phyloP scores from a whole-genome alignment of 257 asterid species.

The Capsicum rhomboideum region DNA sequence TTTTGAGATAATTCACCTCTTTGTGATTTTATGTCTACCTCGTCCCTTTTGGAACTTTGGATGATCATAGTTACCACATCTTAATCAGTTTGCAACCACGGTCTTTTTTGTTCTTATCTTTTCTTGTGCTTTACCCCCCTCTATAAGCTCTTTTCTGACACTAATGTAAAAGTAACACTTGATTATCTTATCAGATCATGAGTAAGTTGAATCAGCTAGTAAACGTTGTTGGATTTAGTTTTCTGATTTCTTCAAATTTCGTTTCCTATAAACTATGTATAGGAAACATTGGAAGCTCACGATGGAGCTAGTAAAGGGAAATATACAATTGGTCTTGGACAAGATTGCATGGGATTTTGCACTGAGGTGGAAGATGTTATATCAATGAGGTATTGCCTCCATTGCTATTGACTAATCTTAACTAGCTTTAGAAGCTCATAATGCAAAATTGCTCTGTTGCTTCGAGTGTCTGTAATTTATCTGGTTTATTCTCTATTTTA shows the following conservation, averaged over 20 bases:
- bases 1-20: background rate
- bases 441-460: background rate
- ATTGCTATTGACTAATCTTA: background rate
- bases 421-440: background rate
- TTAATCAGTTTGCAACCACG: background rate
- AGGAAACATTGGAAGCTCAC: slow-evolving; percentile 91
- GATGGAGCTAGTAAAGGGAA: slow-evolving; percentile 99
- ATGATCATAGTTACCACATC: background rate
- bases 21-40: background rate
- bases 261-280: background rate
- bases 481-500: background rate
- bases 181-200: background rate
- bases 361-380: slow-evolving; percentile 97
- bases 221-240: background rate
- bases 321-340: slow-evolving; percentile 99
- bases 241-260: background rate
- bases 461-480: background rate
- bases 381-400: slow-evolving; percentile 72
- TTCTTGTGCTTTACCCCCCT: background rate
- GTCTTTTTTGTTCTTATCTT: background rate
- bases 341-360: slow-evolving; percentile 98
- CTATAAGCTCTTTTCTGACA: background rate
- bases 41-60: background rate
- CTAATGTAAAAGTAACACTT: background rate
- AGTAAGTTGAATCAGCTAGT: background rate